Base-by-base conservation (phyloP, 257 asterid genomes). In the Linderniella brevidens region DNA sequence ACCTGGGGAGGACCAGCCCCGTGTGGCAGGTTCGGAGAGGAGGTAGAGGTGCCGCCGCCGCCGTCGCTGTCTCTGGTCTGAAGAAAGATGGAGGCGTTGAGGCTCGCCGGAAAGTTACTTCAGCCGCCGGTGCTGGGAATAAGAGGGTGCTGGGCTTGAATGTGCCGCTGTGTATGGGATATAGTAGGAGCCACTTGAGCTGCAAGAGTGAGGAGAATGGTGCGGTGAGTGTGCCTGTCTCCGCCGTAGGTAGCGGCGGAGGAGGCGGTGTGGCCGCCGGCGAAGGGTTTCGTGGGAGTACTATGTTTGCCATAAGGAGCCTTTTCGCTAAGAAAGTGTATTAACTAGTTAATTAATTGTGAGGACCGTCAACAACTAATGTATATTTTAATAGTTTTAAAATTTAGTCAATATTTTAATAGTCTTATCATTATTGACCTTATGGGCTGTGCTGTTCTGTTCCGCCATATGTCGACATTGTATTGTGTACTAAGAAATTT, bases 81-180 rank as follows among this genome's bases (percentile, higher is more conserved):
- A 45, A 45, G 10, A 71, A 57, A 37, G 70, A 57, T 8, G 46
- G 48, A 4, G 53, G n/a, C 8, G 32, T 25, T 25, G 75, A 71
- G 29, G 35, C 18, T 19, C 70, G 75, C 55, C 60, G 77, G 72
- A 59, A 63, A 67, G 19, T 15, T 0, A 13, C 63, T 8, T 37
- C 71, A 3, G 37, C 70, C 19, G 32, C 32, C 32, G 32, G 32
- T 3, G 58, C 71, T 10, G 78, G 68, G 55, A 63, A n/a, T n/a
- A n/a, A 59, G 7, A 75, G 68, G 47, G 74, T 54, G 1, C 56
- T 81, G 41, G 68, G 64, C 17, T 54, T 81, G 64, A 81, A 75
- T 13, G 90, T 78, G 16, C 90, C 93, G 0, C 72, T 60, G 86
- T 81, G 93, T 32, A 72, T 81, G 3, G 90, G 90, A 0, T 81